These are phyloP conservation scores for Mortierella sp. DNA, from an alignment of 371 early-diverging fungal species.

Conservation along the genomic window DNA sequence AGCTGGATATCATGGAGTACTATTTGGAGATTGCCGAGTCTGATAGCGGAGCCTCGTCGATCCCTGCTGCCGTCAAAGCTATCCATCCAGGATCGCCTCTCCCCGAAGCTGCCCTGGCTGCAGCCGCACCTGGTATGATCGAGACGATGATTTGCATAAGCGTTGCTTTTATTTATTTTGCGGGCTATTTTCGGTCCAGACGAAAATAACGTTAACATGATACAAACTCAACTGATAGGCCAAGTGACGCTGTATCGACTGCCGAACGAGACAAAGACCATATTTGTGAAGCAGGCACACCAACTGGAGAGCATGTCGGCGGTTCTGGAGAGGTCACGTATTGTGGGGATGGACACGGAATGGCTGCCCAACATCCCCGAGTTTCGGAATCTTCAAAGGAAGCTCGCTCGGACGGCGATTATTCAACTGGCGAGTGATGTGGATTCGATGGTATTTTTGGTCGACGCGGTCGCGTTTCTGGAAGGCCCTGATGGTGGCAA, in stretches of 20 bases:
- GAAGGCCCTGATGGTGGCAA: not conserved
- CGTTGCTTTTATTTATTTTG: not conserved
- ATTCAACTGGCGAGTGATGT: conserved; percentile 33
- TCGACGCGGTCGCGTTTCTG: conserved; percentile 32
- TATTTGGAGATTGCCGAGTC: conserved; percentile 3
- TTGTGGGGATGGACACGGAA: conserved; percentile 43
- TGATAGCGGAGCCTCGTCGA: not conserved
- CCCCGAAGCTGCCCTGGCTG: not conserved
- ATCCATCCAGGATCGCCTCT: not conserved
- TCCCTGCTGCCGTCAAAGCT: not conserved
- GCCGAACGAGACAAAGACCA: not conserved
- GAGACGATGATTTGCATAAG: not conserved
- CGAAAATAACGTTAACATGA: not conserved
- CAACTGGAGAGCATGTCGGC: conserved; percentile 12
- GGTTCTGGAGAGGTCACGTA: not conserved
- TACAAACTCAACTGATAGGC: not conserved
- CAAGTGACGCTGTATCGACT: conserved; percentile 16
- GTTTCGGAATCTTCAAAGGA: conserved; percentile 7
- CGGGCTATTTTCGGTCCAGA: not conserved
- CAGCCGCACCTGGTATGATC: not conserved
- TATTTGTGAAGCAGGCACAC: conserved; percentile 16
- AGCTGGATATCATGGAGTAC: conserved; percentile 5
- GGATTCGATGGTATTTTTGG: conserved; percentile 28
- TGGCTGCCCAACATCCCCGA: conserved; percentile 33
- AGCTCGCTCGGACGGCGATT: conserved; percentile 23